These are phyloP conservation scores for Calycina marina DNA, from an alignment of 2,329 filamentous ascomycete genomes.

Conservation along the genomic window DNA sequence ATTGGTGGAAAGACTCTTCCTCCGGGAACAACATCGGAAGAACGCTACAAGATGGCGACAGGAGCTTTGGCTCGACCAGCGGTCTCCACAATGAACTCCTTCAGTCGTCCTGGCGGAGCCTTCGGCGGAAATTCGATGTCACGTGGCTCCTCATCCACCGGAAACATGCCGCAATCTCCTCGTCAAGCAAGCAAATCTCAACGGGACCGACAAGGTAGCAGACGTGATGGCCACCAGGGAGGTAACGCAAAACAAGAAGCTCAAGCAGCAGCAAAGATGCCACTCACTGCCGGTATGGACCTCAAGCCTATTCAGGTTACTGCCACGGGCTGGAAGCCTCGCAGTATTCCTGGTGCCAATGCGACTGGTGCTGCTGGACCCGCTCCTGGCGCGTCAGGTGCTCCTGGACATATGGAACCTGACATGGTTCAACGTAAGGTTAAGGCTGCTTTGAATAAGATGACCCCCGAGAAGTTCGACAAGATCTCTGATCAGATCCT, in stretches of 20 bases:
- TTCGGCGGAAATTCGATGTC: slow-evolving; percentile 49
- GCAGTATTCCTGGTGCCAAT: slow-evolving; percentile 40
- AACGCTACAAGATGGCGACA: slow-evolving; percentile 56
- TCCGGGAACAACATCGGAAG: slow-evolving; percentile 60
- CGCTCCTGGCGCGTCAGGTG: slow-evolving; percentile 30
- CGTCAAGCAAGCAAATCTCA: slow-evolving; percentile 46
- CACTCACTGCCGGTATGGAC: slow-evolving; percentile 70
- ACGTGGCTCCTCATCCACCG: slow-evolving; percentile 47
- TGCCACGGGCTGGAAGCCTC: slow-evolving; percentile 78
- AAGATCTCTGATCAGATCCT: slow-evolving; percentile 90
- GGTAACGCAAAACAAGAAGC: slow-evolving; percentile 38
- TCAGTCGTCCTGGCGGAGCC: slow-evolving; percentile 44
- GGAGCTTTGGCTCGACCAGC: slow-evolving; percentile 34
- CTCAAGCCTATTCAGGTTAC: slow-evolving; percentile 66
- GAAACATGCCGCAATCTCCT: slow-evolving; percentile 53
- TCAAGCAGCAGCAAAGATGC: slow-evolving; percentile 74
- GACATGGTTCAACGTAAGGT: slow-evolving; percentile 97
- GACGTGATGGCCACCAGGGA: slow-evolving; percentile 36
- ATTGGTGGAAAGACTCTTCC: slow-evolving; percentile 47
- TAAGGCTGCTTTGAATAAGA: slow-evolving; percentile 97
- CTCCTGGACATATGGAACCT: slow-evolving; percentile 56
- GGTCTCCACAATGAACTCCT: slow-evolving; percentile 42
- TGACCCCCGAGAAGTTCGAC: slow-evolving; percentile 98
- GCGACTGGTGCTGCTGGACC: slow-evolving; percentile 26
- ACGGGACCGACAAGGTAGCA: slow-evolving; percentile 51